Evolutionary conservation across 352 stramenopile genomes (phyloP).

Genomic region (Pythium guiyangense): DNA sequence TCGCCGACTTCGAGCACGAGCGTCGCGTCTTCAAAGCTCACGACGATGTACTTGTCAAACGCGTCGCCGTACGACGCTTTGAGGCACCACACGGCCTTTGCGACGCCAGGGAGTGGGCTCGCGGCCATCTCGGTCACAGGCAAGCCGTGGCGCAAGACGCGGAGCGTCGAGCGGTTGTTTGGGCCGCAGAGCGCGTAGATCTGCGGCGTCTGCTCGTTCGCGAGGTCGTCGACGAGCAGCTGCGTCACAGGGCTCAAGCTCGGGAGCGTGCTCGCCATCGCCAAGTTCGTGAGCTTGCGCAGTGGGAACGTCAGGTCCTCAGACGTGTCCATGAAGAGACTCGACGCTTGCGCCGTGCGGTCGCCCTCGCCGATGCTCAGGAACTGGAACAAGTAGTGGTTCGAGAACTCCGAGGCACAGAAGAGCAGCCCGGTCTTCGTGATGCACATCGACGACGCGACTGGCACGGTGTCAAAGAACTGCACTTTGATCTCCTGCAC

Average conservation of each 20-base stretch:
- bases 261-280: constrained; percentile 71
- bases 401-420: constrained; percentile 95
- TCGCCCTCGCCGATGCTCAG: constrained; percentile 94
- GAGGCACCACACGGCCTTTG: constrained; percentile 95
- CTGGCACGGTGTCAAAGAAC: constrained; percentile 97
- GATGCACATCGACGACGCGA: constrained; percentile 94
- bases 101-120: constrained; percentile 93
- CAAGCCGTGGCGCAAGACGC: constrained; percentile 94
- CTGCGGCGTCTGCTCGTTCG: constrained; percentile 94
- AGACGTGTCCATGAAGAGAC: constrained; percentile 62
- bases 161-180: constrained; percentile 91
- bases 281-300: constrained; percentile 88
- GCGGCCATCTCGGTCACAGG: constrained; percentile 96
- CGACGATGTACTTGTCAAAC: constrained; percentile 95
- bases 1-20: constrained; percentile 97
- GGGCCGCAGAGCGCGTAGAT: constrained; percentile 95
- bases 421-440: constrained; percentile 98
- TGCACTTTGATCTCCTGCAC: constrained; percentile 87
- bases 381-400: constrained; percentile 98
- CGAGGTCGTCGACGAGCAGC: constrained; percentile 94
- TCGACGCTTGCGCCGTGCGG: constrained; percentile 68
- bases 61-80: constrained; percentile 78
- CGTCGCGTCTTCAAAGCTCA: constrained; percentile 99
- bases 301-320: constrained; percentile 62
- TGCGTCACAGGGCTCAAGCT: constrained; percentile 93